phyloP scores from a whole-genome alignment of 192 early-diverging fungal species.

The Umbelopsis vinacea region DNA sequence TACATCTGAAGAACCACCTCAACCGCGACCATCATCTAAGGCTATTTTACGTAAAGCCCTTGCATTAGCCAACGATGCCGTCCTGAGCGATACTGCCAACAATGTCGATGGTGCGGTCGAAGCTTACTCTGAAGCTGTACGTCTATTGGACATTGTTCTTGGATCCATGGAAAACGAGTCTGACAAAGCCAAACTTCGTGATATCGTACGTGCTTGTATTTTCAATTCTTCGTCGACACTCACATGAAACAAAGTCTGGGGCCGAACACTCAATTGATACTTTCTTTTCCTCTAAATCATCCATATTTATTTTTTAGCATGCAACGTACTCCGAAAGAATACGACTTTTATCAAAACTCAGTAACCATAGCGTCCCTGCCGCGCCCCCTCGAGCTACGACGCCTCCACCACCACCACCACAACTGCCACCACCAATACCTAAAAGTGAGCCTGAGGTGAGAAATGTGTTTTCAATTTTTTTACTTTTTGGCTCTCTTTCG shows the following conservation, averaged over 20 bases:
- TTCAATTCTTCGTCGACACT: too few species aligned
- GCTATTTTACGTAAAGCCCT: slow-evolving; percentile 37
- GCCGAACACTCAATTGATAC: neutral
- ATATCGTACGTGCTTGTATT: slow-evolving; percentile 33
- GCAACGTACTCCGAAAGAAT: slow-evolving; percentile 37
- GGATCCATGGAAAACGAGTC: slow-evolving; percentile 27
- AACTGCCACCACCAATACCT: too few species aligned
- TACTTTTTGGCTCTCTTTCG: neutral
- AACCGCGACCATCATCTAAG: slow-evolving; percentile 28
- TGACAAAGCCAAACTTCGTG: slow-evolving; percentile 34
- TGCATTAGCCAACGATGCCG: slow-evolving; percentile 40
- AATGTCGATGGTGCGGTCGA: slow-evolving; percentile 38
- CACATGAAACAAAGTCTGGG: neutral
- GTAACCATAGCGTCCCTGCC: neutral
- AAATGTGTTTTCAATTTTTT: neutral
- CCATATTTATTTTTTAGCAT: slow-evolving; percentile 24
- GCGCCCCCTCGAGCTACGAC: neutral
- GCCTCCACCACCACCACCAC: neutral
- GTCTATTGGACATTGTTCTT: slow-evolving; percentile 33
- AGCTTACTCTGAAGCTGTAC: slow-evolving; percentile 42
- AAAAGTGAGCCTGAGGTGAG: neutral
- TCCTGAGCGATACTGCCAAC: slow-evolving; percentile 39
- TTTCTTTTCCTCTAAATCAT: neutral
- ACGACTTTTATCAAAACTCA: slow-evolving; percentile 19
- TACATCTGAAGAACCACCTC: slow-evolving; percentile 6